A percentile compares a stretch with the other conserved stretches of the same genome.
phyloP scores from a whole-genome alignment of 23 red algal genomes.

The Gracilaria domingensis region DNA sequence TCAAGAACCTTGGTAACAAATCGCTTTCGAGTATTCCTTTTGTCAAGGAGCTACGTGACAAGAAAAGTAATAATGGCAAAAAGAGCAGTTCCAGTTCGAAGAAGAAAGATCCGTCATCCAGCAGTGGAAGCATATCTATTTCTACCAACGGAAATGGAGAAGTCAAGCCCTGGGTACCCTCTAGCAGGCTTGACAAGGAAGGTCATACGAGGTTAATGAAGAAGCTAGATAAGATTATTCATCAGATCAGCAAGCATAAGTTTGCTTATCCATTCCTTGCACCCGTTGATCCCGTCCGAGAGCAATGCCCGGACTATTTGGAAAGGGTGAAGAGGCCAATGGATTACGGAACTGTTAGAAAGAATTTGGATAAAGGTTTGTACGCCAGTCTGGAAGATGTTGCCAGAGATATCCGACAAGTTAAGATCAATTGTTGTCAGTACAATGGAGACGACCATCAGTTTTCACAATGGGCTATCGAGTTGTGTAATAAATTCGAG shows the following conservation, averaged over 20 bases:
- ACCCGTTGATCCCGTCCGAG: slow-evolving; percentile 72
- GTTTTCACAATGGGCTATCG: slow-evolving; percentile 65
- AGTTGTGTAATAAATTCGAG: slow-evolving; percentile 75
- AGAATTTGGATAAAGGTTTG: slow-evolving; percentile 33
- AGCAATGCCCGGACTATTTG: slow-evolving; percentile 80
- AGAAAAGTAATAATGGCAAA: slow-evolving; percentile 37
- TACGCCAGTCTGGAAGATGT: slow-evolving; percentile 56
- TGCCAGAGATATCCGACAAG: slow-evolving; percentile 70
- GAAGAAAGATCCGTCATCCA: slow-evolving; percentile 45
- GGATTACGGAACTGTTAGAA: slow-evolving; percentile 84
- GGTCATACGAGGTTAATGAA: slow-evolving; percentile 31
- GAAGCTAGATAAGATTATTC: slow-evolving; percentile 51
- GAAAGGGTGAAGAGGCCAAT: slow-evolving; percentile 79
- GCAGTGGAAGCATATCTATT: slow-evolving; percentile 4
- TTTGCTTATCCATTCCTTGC: slow-evolving; percentile 65
- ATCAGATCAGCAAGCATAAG: slow-evolving; percentile 67
- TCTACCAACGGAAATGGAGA: slow-evolving; percentile 42
- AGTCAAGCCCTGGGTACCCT: slow-evolving; percentile 30
- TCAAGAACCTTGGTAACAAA: slow-evolving; percentile 44
- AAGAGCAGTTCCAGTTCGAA: slow-evolving; percentile 18
- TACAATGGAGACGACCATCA: slow-evolving; percentile 73
- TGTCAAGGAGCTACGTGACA: slow-evolving; percentile 55
- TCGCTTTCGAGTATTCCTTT: slow-evolving; percentile 43
- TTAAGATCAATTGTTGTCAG: slow-evolving; percentile 68
- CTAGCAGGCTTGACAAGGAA: slow-evolving; percentile 53